phyloP scores from a whole-genome alignment of 495 filamentous ascomycete genomes.

The Chlorociboria aeruginascens region DNA sequence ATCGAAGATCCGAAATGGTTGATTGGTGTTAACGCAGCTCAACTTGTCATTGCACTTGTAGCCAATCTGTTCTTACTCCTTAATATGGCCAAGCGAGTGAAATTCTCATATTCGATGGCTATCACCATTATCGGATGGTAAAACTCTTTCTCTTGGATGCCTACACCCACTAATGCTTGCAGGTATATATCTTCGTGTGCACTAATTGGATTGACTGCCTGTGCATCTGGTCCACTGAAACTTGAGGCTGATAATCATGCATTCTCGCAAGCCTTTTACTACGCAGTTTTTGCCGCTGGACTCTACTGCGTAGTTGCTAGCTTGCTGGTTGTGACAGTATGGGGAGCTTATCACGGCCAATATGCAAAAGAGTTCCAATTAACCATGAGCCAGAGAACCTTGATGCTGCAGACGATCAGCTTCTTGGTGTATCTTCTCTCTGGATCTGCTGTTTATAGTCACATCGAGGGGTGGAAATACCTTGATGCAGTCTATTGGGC shows the following conservation, averaged over 20 bases:
- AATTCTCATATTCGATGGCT: conserved; percentile 69
- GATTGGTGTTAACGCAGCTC: conserved; percentile 58
- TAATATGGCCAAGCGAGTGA: conserved; percentile 72
- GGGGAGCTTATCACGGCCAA: conserved; percentile 49
- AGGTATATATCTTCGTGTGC: conserved; percentile 54
- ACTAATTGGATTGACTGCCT: conserved; percentile 45
- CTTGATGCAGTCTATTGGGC: conserved; percentile 76
- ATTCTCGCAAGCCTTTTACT: conserved; percentile 69
- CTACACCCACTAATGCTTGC: not conserved
- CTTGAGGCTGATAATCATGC: conserved; percentile 32
- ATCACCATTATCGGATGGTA: conserved; percentile 47
- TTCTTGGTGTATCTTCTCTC: conserved; percentile 65
- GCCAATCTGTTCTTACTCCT: conserved; percentile 64
- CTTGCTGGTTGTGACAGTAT: conserved; percentile 57
- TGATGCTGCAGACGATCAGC: conserved; percentile 81
- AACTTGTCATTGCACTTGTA: conserved; percentile 54
- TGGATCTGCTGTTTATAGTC: conserved; percentile 59
- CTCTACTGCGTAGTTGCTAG: conserved; percentile 66
- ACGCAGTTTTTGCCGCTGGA: conserved; percentile 61
- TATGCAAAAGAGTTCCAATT: conserved; percentile 61
- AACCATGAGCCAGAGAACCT: conserved; percentile 60
- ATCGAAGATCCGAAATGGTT: conserved; percentile 65
- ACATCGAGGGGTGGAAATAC: conserved; percentile 67
- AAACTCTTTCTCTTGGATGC: not conserved
- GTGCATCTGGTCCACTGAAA: conserved; percentile 39